A percentile compares a stretch with the other conserved stretches of the same genome.
Evolutionary conservation across 2,329 filamentous ascomycete species (phyloP).

Genomic region (Aureobasidium sp.): DNA sequence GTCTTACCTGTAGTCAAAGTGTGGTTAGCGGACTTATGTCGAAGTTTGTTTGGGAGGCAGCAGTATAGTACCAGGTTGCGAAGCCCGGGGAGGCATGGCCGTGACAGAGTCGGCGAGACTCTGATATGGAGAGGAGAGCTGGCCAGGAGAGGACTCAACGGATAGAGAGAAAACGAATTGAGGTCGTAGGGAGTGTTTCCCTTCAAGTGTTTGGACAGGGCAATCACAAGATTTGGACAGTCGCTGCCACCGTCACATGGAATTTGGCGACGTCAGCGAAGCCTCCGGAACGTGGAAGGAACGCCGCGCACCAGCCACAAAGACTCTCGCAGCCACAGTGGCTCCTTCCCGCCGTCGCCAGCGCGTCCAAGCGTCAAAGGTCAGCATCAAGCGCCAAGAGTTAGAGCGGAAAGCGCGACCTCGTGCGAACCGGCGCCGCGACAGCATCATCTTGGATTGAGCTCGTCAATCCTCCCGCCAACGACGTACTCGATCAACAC

Average conservation of each 20-base stretch:
- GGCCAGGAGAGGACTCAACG: not conserved
- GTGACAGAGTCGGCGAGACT: not conserved
- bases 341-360: not conserved
- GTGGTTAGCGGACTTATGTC: not conserved
- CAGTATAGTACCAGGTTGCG: conserved; percentile 11
- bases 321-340: not conserved
- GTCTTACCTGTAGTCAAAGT: conserved; percentile 38
- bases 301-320: not conserved
- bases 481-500: not conserved
- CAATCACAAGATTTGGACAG: conserved; percentile 3
- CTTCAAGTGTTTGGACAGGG: not conserved
- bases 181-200: not conserved
- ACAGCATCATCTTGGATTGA: not conserved
- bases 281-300: not conserved
- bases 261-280: not conserved
- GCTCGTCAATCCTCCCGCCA: not conserved
- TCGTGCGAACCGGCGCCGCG: not conserved
- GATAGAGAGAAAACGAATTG: not conserved
- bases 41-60: conserved; percentile 16
- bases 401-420: not conserved
- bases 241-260: not conserved
- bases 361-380: not conserved
- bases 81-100: conserved; percentile 12
- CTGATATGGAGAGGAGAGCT: not conserved
- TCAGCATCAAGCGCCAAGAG: not conserved